Evolutionary conservation across 345 rosid species (phyloP).

Genomic region (Noccaea bulbosa): DNA sequence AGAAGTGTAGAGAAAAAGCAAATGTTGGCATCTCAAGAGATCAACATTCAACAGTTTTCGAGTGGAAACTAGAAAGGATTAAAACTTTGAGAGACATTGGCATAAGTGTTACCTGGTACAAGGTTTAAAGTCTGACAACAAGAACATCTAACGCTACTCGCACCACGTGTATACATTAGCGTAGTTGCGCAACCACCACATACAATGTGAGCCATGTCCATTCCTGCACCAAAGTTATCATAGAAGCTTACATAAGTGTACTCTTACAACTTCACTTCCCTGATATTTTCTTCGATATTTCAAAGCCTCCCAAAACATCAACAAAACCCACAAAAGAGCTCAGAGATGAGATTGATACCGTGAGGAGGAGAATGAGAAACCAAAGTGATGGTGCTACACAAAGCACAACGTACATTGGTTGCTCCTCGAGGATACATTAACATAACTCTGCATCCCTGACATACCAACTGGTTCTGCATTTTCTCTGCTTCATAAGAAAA

Average conservation of each 20-base stretch:
- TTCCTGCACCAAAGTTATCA: conserved; percentile 17
- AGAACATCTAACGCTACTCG: conserved; percentile 92
- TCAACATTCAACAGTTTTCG: neutral
- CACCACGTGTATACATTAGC: conserved; percentile 86
- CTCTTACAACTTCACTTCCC: neutral
- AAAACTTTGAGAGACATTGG: neutral
- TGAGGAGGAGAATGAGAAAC: conserved; percentile 51
- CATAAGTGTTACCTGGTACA: conserved; percentile 61
- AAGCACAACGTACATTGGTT: conserved; percentile 78
- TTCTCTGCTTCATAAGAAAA: conserved; percentile 45
- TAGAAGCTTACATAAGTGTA: neutral
- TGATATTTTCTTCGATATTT: neutral
- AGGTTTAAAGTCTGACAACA: conserved; percentile 83
- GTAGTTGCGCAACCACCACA: conserved; percentile 89
- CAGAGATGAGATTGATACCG: conserved; percentile 17
- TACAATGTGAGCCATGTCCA: conserved; percentile 83
- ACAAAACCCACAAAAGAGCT: neutral
- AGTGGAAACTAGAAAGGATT: too few species aligned
- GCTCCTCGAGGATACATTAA: conserved; percentile 95
- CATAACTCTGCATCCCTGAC: conserved; percentile 77
- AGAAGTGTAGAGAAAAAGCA: neutral
- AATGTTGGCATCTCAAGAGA: neutral
- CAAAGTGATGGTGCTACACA: conserved; percentile 67
- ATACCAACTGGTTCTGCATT: conserved; percentile 91
- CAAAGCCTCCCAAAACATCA: neutral